Evolutionary conservation across 2,329 filamentous ascomycete genomes (phyloP).

Genomic region (Alternaria conjuncta): DNA sequence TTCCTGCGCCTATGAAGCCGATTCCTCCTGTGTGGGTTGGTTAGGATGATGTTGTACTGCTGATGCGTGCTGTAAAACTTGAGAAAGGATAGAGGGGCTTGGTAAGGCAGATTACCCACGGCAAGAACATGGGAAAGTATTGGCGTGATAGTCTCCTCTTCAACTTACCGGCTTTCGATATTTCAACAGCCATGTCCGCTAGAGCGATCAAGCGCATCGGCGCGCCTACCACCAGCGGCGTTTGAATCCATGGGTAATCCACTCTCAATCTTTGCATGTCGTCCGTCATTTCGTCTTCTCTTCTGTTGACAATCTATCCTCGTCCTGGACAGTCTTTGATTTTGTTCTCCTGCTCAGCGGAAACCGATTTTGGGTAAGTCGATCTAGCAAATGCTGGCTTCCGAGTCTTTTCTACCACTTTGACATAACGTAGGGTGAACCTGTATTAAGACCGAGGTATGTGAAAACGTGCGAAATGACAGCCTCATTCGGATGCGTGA

Average conservation of each 20-base stretch:
- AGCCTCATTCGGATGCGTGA: not conserved
- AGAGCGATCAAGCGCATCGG: slow-evolving; percentile 72
- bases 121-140: not conserved
- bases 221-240: slow-evolving; percentile 66
- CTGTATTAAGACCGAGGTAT: not conserved
- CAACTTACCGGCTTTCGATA: slow-evolving; percentile 59
- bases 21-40: slow-evolving; percentile 48
- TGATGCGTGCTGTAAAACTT: not conserved
- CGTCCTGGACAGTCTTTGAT: not conserved
- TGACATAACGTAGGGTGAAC: fast-evolving
- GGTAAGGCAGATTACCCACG: fast-evolving
- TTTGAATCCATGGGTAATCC: slow-evolving; percentile 65
- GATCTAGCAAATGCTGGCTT: not conserved
- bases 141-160: not conserved
- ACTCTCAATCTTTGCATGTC: slow-evolving; percentile 28
- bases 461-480: not conserved
- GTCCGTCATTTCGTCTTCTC: slow-evolving; percentile 2
- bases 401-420: not conserved
- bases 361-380: not conserved
- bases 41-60: not conserved
- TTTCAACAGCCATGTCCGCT: slow-evolving; percentile 63
- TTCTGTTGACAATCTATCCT: not conserved
- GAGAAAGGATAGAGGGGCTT: not conserved
- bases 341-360: too few species aligned
- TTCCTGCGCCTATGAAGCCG: slow-evolving; percentile 56